Evolutionary conservation across 75 land plant species (phyloP).

Genomic region (Pinus tabuliformis): DNA sequence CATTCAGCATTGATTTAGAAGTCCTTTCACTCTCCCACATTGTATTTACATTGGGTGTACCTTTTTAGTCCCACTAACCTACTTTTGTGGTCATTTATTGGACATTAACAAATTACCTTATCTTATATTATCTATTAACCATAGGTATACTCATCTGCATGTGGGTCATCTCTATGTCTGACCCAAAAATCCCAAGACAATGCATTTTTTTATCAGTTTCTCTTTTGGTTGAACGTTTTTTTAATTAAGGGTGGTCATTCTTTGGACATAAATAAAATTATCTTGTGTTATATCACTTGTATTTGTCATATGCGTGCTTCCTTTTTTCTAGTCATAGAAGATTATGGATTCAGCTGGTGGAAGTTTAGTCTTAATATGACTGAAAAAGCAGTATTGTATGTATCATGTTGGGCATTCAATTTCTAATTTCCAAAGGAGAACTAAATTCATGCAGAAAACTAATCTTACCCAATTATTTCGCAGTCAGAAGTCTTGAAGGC

Average conservation of each 20-base stretch:
- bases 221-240: background rate
- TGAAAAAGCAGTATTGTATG: background rate
- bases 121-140: background rate
- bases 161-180: background rate
- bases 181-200: background rate
- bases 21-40: background rate
- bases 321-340: background rate
- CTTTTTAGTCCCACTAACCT: too few relatives aligned
- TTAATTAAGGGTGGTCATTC: background rate
- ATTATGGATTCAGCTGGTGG: background rate
- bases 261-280: too few relatives aligned
- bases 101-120: too few relatives aligned
- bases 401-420: background rate
- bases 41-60: too few relatives aligned
- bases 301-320: background rate
- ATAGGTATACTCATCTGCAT: background rate
- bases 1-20: background rate
- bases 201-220: background rate
- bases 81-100: too few relatives aligned
- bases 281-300: background rate
- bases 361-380: background rate
- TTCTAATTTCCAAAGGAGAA: background rate
- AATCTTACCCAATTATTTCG: background rate
- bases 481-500: conserved; percentile 96
- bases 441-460: background rate